Conservation (phyloP, 352 stramenopile genomes). For the Phytophthora syringae region DNA sequence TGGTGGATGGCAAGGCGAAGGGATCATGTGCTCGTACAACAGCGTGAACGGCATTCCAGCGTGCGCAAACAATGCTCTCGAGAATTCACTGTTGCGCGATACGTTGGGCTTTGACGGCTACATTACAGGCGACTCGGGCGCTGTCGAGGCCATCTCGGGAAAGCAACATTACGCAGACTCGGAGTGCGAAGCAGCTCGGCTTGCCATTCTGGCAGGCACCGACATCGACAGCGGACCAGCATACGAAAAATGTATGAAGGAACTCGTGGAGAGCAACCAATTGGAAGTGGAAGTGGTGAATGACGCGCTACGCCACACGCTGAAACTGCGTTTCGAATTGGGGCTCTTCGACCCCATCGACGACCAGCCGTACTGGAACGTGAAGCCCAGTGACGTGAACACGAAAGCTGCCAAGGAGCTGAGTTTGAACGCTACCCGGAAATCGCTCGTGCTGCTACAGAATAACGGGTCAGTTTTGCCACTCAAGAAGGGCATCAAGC, state of each 20-base stretch:
- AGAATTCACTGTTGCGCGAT: constrained; percentile 71
- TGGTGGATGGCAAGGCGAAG: constrained; percentile 80
- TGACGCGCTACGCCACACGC: constrained; percentile 67
- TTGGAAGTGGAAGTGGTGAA: constrained; percentile 61
- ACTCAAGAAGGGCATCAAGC: constrained; percentile 51
- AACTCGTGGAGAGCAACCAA: constrained; percentile 49
- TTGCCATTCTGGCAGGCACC: constrained; percentile 79
- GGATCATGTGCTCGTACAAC: constrained; percentile 98
- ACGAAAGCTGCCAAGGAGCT: constrained; percentile 64
- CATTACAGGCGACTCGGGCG: constrained; percentile 95
- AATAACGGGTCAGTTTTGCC: constrained; percentile 85
- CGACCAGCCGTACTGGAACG: constrained; percentile 82
- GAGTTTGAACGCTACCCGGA: constrained; percentile 74
- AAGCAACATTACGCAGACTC: constrained; percentile 81
- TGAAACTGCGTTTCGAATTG: constrained; percentile 91
- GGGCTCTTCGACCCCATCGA: constrained; percentile 92
- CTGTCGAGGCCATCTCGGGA: constrained; percentile 64
- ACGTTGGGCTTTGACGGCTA: constrained; percentile 93
- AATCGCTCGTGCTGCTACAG: constrained; percentile 94
- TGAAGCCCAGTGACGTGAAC: constrained; percentile 75
- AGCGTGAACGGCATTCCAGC: constrained; percentile 93
- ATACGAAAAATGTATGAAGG: constrained; percentile 76
- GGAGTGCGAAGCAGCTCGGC: constrained; percentile 61
- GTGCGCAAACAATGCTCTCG: constrained; percentile 85
- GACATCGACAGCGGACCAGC: constrained; percentile 91